Conservation (phyloP, 305 asterid species). For the Salvia sclarea region DNA sequence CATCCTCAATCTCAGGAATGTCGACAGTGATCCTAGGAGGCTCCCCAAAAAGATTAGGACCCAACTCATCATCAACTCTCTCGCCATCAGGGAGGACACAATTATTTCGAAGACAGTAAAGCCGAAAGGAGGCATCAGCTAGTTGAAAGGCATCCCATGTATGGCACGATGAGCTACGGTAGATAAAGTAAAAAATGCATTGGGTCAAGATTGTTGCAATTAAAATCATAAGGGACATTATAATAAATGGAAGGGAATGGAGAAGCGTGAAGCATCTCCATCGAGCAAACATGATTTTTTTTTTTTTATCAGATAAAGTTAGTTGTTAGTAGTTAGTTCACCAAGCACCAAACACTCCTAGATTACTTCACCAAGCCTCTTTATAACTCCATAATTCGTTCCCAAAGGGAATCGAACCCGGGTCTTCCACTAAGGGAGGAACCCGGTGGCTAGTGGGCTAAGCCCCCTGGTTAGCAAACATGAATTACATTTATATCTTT, state of each 20-base stretch:
- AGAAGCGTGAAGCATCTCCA: background rate
- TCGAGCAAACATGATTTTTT: too few species aligned
- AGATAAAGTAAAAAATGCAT: background rate
- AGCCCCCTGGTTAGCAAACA: too few species aligned
- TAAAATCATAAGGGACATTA: conserved; percentile 1
- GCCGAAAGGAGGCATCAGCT: conserved; percentile 86
- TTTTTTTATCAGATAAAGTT: too few species aligned
- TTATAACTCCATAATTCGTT: too few species aligned
- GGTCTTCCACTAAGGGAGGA: too few species aligned
- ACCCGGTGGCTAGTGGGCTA: too few species aligned
- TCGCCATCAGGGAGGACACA: conserved; percentile 45
- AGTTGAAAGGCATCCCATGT: conserved; percentile 97
- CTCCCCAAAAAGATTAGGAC: conserved; percentile 80
- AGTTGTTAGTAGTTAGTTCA: too few species aligned
- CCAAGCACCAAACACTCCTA: too few species aligned
- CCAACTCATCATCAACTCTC: conserved; percentile 45
- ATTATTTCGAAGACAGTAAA: conserved; percentile 66
- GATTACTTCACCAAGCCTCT: too few species aligned
- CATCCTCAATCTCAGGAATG: conserved; percentile 61
- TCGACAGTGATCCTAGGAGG: conserved; percentile 70
- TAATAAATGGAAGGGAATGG: background rate
- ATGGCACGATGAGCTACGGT: conserved; percentile 83
- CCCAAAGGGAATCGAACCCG: too few species aligned
- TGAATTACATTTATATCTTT: background rate
- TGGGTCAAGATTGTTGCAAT: background rate